Evolutionary conservation across 768 basidiomycete genomes (phyloP).

Genomic region (Butyriboletus loyo): DNA sequence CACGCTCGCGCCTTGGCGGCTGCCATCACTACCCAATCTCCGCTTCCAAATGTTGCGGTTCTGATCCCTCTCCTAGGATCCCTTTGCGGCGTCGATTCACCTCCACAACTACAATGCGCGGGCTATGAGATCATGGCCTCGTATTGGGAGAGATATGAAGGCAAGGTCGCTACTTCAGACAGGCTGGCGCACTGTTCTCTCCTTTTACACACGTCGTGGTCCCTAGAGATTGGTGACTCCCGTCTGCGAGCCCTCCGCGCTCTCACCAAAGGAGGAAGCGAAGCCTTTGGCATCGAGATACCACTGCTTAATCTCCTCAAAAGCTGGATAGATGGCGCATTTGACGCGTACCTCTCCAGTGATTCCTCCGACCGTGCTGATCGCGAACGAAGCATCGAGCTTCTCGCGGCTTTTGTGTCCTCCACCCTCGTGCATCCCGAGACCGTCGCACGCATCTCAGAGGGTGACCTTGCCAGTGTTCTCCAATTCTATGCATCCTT

Average conservation of each 20-base stretch:
- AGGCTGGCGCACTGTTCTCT: slow-evolving; percentile 62
- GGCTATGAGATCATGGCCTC: slow-evolving; percentile 72
- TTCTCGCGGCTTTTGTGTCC: slow-evolving; percentile 57
- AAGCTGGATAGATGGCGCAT: slow-evolving; percentile 65
- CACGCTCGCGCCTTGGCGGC: slow-evolving; percentile 62
- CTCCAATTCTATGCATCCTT: slow-evolving; percentile 59
- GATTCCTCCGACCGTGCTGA: slow-evolving; percentile 47
- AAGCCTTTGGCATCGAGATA: slow-evolving; percentile 63
- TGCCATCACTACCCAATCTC: slow-evolving; percentile 47
- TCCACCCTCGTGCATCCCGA: slow-evolving; percentile 48
- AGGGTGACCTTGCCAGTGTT: slow-evolving; percentile 53
- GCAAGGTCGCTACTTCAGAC: slow-evolving; percentile 50
- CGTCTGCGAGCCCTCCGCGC: slow-evolving; percentile 66
- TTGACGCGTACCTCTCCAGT: slow-evolving; percentile 44
- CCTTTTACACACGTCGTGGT: slow-evolving; percentile 56
- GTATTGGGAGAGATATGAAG: slow-evolving; percentile 61
- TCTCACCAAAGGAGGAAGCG: slow-evolving; percentile 57
- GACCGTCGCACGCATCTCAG: slow-evolving; percentile 58
- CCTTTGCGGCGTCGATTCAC: slow-evolving; percentile 54
- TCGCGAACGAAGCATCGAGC: slow-evolving; percentile 61
- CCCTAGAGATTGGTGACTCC: slow-evolving; percentile 65
- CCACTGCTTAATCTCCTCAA: slow-evolving; percentile 54
- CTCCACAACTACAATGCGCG: slow-evolving; percentile 56
- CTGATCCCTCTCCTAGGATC: slow-evolving; percentile 59
- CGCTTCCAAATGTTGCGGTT: slow-evolving; percentile 50